Conservation (phyloP, 495 filamentous ascomycete genomes). For the Talaromyces stipitatus region DNA sequence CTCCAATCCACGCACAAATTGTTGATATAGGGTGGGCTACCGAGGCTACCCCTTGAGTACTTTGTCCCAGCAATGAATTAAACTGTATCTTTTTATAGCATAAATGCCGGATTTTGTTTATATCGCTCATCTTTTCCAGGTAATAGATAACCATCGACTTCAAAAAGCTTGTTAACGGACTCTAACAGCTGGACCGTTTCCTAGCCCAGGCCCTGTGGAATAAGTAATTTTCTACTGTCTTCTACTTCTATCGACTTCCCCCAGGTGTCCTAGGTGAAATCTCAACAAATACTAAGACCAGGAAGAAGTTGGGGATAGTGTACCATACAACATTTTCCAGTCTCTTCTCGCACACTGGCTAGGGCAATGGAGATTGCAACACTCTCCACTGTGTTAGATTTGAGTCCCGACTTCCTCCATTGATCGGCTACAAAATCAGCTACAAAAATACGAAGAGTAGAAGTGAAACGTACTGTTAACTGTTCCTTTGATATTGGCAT, state of each 20-base stretch:
- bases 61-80: too few species aligned
- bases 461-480: constrained; percentile 25
- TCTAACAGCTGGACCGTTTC: too few species aligned
- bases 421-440: constrained; percentile 2
- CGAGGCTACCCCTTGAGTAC: too few species aligned
- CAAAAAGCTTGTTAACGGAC: too few species aligned
- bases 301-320: neutral
- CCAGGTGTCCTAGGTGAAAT: constrained; percentile 15
- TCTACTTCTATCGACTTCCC: constrained; percentile 20
- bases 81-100: too few species aligned
- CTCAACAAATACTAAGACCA: neutral
- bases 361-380: constrained; percentile 13
- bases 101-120: too few species aligned
- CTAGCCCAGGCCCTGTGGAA: too few species aligned
- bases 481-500: constrained; percentile 27
- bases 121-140: too few species aligned
- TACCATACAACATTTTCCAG: constrained; percentile 13
- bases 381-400: constrained; percentile 15
- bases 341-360: neutral
- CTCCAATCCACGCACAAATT: too few species aligned
- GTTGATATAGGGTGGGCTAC: too few species aligned
- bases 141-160: too few species aligned
- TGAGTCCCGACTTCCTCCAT: constrained; percentile 16
- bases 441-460: neutral
- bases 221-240: too few species aligned